phyloP scores from a whole-genome alignment of 352 stramenopile species.

The Pythium pyrilobum region DNA sequence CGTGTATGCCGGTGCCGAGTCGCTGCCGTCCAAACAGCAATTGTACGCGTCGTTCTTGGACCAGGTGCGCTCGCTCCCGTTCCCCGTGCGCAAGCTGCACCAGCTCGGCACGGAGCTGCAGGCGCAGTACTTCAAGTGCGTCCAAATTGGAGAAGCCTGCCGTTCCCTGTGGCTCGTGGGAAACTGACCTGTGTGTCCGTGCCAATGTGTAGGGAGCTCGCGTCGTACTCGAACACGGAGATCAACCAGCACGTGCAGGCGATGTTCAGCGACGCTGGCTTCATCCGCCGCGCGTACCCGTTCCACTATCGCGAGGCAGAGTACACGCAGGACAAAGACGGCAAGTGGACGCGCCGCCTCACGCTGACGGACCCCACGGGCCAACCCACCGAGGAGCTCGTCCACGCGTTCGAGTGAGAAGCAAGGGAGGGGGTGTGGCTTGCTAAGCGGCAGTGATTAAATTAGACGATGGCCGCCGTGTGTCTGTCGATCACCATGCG shows the following conservation, averaged over 20 bases:
- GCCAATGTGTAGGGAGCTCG: slow-evolving; percentile 17
- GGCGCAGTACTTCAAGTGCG: slow-evolving; percentile 17
- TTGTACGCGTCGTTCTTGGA: slow-evolving; percentile 67
- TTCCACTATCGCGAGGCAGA: slow-evolving; percentile 60
- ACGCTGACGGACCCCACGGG: neutral
- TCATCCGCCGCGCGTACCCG: slow-evolving; percentile 48
- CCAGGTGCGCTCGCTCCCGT: slow-evolving; percentile 33
- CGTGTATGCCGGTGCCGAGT: slow-evolving; percentile 36
- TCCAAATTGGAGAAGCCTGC: neutral
- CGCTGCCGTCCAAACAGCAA: slow-evolving; percentile 51
- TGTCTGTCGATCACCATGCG: neutral
- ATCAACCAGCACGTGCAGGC: slow-evolving; percentile 43
- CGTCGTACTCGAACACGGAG: slow-evolving; percentile 20
- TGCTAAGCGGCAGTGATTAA: too few species aligned
- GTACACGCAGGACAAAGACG: slow-evolving; percentile 33
- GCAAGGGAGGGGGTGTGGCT: too few species aligned
- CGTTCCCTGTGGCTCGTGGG: neutral
- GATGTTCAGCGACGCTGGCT: slow-evolving; percentile 63
- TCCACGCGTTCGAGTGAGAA: slow-evolving; percentile 16
- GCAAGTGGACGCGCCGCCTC: slow-evolving; percentile 22
- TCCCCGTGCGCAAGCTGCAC: slow-evolving; percentile 59
- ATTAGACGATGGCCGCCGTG: neutral
- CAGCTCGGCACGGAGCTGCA: slow-evolving; percentile 39
- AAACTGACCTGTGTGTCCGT: slow-evolving; percentile 6
- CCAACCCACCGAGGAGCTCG: slow-evolving; percentile 13